Base-by-base conservation (phyloP, 306 rosid species). In the Pyrus pyrifolia region DNA sequence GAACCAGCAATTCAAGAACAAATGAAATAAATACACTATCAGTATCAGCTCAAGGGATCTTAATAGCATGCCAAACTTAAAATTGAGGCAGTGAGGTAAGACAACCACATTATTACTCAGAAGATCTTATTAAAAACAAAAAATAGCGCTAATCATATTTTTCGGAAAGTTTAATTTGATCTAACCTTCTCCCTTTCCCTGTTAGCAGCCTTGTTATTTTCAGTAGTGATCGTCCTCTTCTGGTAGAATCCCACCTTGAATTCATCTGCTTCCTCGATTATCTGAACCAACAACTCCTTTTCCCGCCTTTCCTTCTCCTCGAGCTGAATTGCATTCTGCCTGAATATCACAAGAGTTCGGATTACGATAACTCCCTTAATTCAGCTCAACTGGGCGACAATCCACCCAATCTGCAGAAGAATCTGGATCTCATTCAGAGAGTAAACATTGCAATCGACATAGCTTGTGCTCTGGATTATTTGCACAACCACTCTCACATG, bases 111-210 rank as follows among this genome's bases (percentile, higher is more conserved):
- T 53, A 65, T 0, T 11, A 65, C 38, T 10, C 77, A 45, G 8
- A 72, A 29, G 27, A 71, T 17, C 38, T 72, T 45, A 18, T 18
- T n/a, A 15, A 6, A 67, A 73, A 33, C 46, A 15, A n/a, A 40
- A 29, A 73, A 67, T 15, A 8, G 62, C 1, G 62, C 6, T 8
- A 17, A 3, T 5, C 30, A 74, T 30, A 4, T 29, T 1, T 61
- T 67, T 30, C 25, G 4, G 15, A 42, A 53, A 8, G 7, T 59
- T 8, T 58, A 51, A 38, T 14, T 30, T 38, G 53, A 13, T 63
- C 77, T 73, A 35, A 86, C 89, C 89, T 86, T 86, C 77, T 75
- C 89, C 70, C 79, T 86, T 73, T 86, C 83, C 76, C 76, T 83
- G 67, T 86, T 80, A 10, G 83, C 25, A 23, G 79, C 51, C 71